Conservation (phyloP, 2,329 filamentous ascomycete genomes). For the Acrodontium crateriforme region DNA sequence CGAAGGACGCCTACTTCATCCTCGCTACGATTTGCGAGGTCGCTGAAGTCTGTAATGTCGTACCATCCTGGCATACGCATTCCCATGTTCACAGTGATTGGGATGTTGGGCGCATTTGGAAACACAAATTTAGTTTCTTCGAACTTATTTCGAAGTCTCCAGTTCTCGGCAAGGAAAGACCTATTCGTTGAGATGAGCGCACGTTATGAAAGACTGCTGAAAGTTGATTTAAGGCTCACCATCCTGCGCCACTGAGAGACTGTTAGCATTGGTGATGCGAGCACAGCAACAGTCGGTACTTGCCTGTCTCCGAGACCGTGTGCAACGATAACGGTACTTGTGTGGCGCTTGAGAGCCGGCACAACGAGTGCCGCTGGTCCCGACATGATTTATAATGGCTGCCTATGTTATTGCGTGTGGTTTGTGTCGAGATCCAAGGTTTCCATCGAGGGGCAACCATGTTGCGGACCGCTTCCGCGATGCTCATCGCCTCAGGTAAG, state of each 20-base stretch:
- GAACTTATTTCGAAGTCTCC: slow-evolving; percentile 64
- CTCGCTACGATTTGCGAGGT: slow-evolving; percentile 35
- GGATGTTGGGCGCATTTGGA: slow-evolving; percentile 60
- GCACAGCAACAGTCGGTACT: slow-evolving; percentile 2
- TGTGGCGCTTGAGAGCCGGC: slow-evolving; percentile 69
- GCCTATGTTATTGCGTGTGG: too few species aligned
- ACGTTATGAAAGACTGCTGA: not conserved
- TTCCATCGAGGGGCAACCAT: too few species aligned
- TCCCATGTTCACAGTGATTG: slow-evolving; percentile 46
- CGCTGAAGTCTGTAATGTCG: slow-evolving; percentile 46
- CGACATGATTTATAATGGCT: slow-evolving; percentile 24
- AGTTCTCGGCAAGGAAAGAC: slow-evolving; percentile 73
- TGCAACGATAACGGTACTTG: slow-evolving; percentile 85
- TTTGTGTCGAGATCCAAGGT: too few species aligned
- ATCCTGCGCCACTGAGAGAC: slow-evolving; percentile 47
- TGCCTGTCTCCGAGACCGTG: slow-evolving; percentile 78
- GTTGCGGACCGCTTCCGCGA: too few species aligned
- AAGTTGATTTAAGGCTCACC: slow-evolving; percentile 34
- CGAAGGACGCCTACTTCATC: slow-evolving; percentile 62
- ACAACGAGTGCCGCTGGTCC: slow-evolving; percentile 48
- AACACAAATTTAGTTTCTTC: slow-evolving; percentile 89
- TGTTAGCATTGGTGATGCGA: slow-evolving; percentile 1
- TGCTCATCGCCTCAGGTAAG: too few species aligned
- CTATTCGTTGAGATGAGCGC: slow-evolving; percentile 25
- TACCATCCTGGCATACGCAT: slow-evolving; percentile 81